Evolutionary conservation across 768 basidiomycete genomes (phyloP), one percentile per base, ranked within the genome.

Genomic region (Naganishia antarctica): DNA sequence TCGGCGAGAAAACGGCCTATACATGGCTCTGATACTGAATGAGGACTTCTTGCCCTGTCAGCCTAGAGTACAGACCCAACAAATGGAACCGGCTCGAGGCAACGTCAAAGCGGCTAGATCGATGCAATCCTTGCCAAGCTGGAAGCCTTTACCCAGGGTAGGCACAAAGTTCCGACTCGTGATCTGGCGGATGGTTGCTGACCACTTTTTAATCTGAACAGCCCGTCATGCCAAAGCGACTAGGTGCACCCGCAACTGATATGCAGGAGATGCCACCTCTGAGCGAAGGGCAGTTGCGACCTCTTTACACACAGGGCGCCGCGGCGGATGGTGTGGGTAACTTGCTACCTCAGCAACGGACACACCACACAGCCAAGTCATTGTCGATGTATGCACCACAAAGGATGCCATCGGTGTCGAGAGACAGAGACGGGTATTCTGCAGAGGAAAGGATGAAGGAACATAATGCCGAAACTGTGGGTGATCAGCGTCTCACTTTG

Each of bases 61-160:
- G 53, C 53, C 53, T 2, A 5, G 23, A 9, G 23, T 15, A 23
- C 37, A 26, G 29, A 31, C 21, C 31, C 34, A 37, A 37, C 34
- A 59, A 13, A 29, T 40, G 7, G 48, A 46, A 12, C 43, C 64
- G 3, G 31, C 12, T 45, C 23, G 58, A 18, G 37, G 58, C n/a
- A 58, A 65, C 37, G 25, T 59, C 16, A 40, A 50, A 18, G 26
- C 46, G 15, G 62, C 49, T 4, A 50, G 62, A 49, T 60, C 64
- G 13, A 51, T 65, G 53, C 64, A 65, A n/a, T 51, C 57, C 4
- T 28, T 65, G 13, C 58, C 58, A 25, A 65, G 59, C 59, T 46
- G 53, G 58, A 58, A 59, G 26, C 40, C 34, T 16, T 44, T 43
- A 28, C 64, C 64, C 3, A 65, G 28, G 59, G 64, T 65, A 43